Evolutionary conservation across 176 grass and related monocot genomes (phyloP).

Genomic region (Oryza australiensis): DNA sequence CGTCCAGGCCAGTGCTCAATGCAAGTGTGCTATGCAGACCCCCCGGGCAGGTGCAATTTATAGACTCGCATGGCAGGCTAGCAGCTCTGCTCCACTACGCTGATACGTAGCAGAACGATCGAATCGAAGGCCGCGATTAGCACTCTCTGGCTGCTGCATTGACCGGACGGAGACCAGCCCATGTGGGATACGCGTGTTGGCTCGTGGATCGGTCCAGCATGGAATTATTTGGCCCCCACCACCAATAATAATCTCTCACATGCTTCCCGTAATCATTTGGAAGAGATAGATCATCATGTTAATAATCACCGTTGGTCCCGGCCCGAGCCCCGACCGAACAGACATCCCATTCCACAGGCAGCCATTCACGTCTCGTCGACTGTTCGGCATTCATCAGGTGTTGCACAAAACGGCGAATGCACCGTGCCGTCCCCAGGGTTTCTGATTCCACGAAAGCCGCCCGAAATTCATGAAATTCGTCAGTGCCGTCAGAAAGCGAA

Average conservation of each 20-base stretch:
- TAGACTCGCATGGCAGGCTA: neutral
- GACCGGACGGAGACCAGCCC: conserved; percentile 26
- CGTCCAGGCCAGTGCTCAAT: neutral
- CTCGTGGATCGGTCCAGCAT: neutral
- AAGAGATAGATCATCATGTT: no score
- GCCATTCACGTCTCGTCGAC: neutral
- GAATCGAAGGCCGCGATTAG: neutral
- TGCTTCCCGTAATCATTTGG: neutral
- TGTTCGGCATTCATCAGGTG: neutral
- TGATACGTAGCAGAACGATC: neutral
- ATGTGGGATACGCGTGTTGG: conserved; percentile 38
- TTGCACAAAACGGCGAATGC: no score
- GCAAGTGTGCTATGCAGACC: neutral
- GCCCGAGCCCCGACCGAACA: no score
- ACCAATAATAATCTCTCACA: neutral
- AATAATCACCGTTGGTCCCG: no score
- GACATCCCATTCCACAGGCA: no score
- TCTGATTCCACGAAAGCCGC: no score
- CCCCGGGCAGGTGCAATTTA: conserved; percentile 25
- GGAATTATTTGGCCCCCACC: conserved; percentile 21
- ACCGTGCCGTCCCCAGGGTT: no score
- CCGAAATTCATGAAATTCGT: no score
- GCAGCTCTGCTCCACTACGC: no score
- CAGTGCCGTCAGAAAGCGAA: no score
- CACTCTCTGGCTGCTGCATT: neutral